Percentiles rank a stretch among this genome's conserved stretches.
These are phyloP conservation scores for Trichaptum fuscoviolaceum DNA, from an alignment of 768 basidiomycete species.

Conservation along the genomic window DNA sequence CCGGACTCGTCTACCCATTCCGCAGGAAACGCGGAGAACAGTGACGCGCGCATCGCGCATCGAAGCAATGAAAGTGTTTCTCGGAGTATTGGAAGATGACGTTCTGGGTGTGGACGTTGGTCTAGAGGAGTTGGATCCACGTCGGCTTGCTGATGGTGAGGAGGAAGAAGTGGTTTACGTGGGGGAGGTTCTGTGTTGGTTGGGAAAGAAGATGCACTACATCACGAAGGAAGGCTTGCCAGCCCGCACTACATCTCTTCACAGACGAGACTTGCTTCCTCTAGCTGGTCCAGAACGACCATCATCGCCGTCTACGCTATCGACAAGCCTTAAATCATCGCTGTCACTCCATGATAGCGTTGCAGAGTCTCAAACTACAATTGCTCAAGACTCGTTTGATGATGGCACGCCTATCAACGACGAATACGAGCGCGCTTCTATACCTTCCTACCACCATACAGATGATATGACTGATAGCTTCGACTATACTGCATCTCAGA, in stretches of 20 bases:
- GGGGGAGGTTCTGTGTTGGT: conserved; percentile 65
- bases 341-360: conserved; percentile 24
- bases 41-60: conserved; percentile 38
- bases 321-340: conserved; percentile 26
- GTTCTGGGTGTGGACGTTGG: conserved; percentile 57
- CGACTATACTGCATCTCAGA: not conserved
- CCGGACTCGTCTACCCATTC: conserved; percentile 45
- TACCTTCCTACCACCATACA: conserved; percentile 14
- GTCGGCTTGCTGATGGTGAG: conserved; percentile 55
- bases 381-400: conserved; percentile 21
- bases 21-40: conserved; percentile 28
- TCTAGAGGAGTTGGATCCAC: conserved; percentile 59
- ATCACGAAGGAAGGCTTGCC: conserved; percentile 16
- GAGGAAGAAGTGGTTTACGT: conserved; percentile 65
- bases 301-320: conserved; percentile 20
- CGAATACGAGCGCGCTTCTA: conserved; percentile 21
- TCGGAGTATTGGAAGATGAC: conserved; percentile 68
- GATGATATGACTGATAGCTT: conserved; percentile 11
- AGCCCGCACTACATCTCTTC: conserved; percentile 12
- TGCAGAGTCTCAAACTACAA: conserved; percentile 30
- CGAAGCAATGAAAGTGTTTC: conserved; percentile 67
- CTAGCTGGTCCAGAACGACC: conserved; percentile 9
- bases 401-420: conserved; percentile 16
- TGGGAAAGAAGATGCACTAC: conserved; percentile 43
- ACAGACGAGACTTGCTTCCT: conserved; percentile 8